Evolutionary conservation across 805 yeast species (phyloP).

Genomic region (Kluyveromyces siamensis): DNA sequence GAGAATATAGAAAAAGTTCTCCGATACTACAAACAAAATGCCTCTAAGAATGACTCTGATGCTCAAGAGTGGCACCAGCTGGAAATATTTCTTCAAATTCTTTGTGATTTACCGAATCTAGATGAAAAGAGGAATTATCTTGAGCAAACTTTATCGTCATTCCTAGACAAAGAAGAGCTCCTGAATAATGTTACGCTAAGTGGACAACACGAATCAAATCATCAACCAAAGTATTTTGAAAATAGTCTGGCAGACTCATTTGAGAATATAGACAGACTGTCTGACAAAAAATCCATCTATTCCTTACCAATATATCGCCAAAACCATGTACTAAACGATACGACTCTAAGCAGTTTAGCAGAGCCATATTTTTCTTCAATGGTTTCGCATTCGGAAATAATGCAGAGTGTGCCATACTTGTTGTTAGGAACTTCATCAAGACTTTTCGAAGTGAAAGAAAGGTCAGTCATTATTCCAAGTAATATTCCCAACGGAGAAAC

Average conservation of each 20-base stretch:
- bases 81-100: neutral
- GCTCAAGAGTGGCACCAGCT: neutral
- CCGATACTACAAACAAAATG: neutral
- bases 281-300: constrained; percentile 31
- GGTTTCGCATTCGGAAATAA: constrained; percentile 33
- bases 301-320: constrained; percentile 15
- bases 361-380: constrained; percentile 28
- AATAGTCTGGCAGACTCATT: constrained; percentile 31
- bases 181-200: neutral
- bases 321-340: constrained; percentile 5
- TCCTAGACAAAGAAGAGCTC: neutral
- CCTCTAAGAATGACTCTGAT: neutral
- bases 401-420: constrained; percentile 42
- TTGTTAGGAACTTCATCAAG: constrained; percentile 56
- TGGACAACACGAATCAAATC: neutral
- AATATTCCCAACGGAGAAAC: constrained; percentile 47
- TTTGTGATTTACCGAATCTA: neutral
- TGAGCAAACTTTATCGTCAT: neutral
- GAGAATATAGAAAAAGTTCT: constrained; percentile 1
- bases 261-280: constrained; percentile 31
- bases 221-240: neutral
- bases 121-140: constrained; percentile 1
- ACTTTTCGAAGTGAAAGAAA: constrained; percentile 37
- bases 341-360: constrained; percentile 14
- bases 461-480: constrained; percentile 37